Evolutionary conservation across 1,284 basidiomycete species (phyloP).

Genomic region (Leccinum subrobustum): DNA sequence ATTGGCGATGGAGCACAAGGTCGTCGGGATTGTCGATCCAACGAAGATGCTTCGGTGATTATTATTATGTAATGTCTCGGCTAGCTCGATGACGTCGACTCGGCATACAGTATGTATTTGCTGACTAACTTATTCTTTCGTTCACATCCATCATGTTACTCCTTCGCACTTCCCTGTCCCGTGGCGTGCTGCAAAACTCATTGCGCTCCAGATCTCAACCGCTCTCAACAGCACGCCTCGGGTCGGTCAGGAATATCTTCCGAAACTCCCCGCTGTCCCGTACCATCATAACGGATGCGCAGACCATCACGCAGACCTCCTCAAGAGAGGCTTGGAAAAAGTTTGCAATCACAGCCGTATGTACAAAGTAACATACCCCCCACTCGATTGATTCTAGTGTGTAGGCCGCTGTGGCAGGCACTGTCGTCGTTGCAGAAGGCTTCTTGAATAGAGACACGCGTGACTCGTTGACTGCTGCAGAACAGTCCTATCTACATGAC

Average conservation of each 20-base stretch:
- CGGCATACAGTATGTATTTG: constrained; percentile 6
- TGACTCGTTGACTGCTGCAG: constrained; percentile 58
- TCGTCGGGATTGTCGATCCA: constrained; percentile 37
- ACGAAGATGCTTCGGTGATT: constrained; percentile 22
- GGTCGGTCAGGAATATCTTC: constrained; percentile 11
- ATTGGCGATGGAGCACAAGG: constrained; percentile 38
- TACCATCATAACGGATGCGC: constrained; percentile 44
- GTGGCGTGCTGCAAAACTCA: constrained; percentile 30
- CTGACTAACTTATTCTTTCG: not conserved
- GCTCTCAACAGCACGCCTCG: constrained; percentile 20
- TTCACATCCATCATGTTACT: constrained; percentile 33
- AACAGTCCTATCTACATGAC: constrained; percentile 74
- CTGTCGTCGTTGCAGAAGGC: constrained; percentile 60
- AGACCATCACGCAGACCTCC: constrained; percentile 38
- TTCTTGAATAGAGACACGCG: constrained; percentile 79
- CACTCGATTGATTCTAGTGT: constrained; percentile 4
- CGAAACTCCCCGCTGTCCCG: constrained; percentile 33
- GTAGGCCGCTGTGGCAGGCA: constrained; percentile 68
- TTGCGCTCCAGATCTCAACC: constrained; percentile 10
- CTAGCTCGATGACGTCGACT: constrained; percentile 15
- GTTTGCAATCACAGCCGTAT: constrained; percentile 50
- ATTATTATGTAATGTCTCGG: constrained; percentile 1
- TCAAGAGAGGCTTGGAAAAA: constrained; percentile 47
- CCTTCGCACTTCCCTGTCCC: constrained; percentile 27
- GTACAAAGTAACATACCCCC: constrained; percentile 16